These are phyloP conservation scores for Silene latifolia DNA, from an alignment of 148 eudicot genomes.

Conservation along the genomic window DNA sequence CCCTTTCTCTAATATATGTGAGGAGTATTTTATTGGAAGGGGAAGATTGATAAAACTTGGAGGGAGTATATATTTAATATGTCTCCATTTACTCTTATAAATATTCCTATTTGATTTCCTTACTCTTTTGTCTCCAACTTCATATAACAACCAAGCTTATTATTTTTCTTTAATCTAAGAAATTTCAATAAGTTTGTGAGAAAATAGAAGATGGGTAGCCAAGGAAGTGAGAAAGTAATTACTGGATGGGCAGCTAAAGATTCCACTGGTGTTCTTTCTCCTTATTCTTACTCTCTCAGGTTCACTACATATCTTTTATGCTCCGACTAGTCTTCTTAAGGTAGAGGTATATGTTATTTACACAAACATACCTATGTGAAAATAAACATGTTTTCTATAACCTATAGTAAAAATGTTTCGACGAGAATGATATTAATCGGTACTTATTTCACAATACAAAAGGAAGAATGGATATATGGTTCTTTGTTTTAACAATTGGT, in stretches of 20 bases:
- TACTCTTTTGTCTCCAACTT: not conserved
- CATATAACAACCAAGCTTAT: not conserved
- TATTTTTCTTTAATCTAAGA: not conserved
- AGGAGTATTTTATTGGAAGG: too few relatives aligned
- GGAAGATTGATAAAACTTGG: too few relatives aligned
- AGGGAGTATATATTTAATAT: not conserved
- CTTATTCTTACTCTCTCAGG: constrained; percentile 81
- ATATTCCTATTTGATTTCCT: not conserved
- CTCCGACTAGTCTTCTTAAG: not conserved
- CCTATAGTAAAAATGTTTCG: too few relatives aligned
- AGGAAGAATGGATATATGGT: too few relatives aligned
- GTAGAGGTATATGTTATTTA: too few relatives aligned
- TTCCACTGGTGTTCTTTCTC: constrained; percentile 75
- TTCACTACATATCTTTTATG: not conserved
- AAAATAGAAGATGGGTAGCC: constrained; percentile 44
- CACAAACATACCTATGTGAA: too few relatives aligned
- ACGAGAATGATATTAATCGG: too few relatives aligned
- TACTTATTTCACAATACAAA: too few relatives aligned
- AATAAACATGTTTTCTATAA: too few relatives aligned
- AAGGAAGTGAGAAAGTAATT: constrained; percentile 45
- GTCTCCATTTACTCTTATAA: not conserved
- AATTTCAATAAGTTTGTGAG: too few relatives aligned
- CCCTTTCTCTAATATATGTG: too few relatives aligned
- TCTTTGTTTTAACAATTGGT: too few relatives aligned
- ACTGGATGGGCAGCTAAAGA: constrained; percentile 89